Conservation (phyloP, 441 rosid species). For the Populus hybrid region DNA sequence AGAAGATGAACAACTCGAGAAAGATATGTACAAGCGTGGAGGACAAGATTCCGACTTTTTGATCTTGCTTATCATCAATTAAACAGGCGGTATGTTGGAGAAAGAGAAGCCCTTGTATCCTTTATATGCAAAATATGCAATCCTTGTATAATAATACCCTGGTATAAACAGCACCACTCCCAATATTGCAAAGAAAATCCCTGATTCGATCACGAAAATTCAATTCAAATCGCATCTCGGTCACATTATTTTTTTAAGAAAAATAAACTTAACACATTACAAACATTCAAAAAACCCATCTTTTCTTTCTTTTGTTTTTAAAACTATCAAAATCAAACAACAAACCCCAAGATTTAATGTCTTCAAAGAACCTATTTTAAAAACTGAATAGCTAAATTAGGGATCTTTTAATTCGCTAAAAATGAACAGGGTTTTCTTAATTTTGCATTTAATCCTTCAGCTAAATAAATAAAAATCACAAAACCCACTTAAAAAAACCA, state of each 20-base stretch:
- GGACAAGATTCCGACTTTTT: neutral
- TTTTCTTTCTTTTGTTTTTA: neutral
- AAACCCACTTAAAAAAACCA: neutral
- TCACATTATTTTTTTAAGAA: neutral
- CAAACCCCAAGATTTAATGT: neutral
- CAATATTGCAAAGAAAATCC: slow-evolving; percentile 78
- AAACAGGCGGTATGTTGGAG: slow-evolving; percentile 82
- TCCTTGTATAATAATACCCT: slow-evolving; percentile 90
- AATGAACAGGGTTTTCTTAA: neutral
- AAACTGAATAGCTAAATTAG: neutral
- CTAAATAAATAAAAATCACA: neutral
- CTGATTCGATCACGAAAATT: slow-evolving; percentile 31
- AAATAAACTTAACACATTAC: no score
- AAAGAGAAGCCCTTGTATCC: slow-evolving; percentile 98
- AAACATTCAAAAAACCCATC: neutral
- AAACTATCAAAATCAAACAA: neutral
- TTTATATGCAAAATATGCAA: slow-evolving; percentile 89
- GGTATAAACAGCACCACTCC: slow-evolving; percentile 86
- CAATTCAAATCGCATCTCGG: neutral
- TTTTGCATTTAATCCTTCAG: neutral
- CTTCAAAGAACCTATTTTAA: neutral
- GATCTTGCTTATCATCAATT: slow-evolving; percentile 13
- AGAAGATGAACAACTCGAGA: neutral
- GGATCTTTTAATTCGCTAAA: neutral
- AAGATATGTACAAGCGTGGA: slow-evolving; percentile 12